Base-by-base conservation (phyloP, 257 asterid genomes). In the Forsythia suspensa region DNA sequence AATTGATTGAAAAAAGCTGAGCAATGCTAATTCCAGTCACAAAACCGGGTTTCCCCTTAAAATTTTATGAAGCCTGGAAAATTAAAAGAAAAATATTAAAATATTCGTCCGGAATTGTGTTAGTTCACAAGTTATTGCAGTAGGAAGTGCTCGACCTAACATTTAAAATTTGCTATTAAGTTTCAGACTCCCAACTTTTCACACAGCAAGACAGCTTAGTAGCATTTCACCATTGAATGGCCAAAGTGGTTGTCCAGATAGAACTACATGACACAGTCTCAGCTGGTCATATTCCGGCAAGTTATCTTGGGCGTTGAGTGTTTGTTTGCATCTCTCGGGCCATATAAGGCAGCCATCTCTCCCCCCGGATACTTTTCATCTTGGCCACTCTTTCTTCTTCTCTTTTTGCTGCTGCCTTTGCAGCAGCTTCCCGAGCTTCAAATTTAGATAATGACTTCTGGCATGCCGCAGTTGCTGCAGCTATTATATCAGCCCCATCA, bases 271-370 rank as follows among this genome's bases (percentile, higher is more conserved):
- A 55, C 9, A 55, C 3, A 6, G 0, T 55, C 65, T 15, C 65
- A 4, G 24, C 29, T 55, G 65, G 65, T 18, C 3, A 10, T 18
- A 8, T 55, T 55, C 7, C 10, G 29, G 72, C 57, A 43, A 8
- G 36, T 3, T 69, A 72, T 72, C 82, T 67, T 21, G 37, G 74
- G 57, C 46, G 8, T 71, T 71, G 84, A 70, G 80, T 8, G 4
- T 77, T 79, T 15, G 65, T 24, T 16, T 78, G 82, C 89, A 80
- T 89, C 38, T 86, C 86, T 84, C 82, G 87, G 73, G 91, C 90
- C 76, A 94, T 76, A 81, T 86, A 88, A 80, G 94, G 96, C 80
- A 92, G 94, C 98, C 97, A 92, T 81, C 94, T 88, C 82, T 91
- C 97, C 51, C 98, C 97, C 77, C 98, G 81, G 21, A 86, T 80